phyloP scores from a whole-genome alignment of 2,329 filamentous ascomycete species.

The Pestalotiopsis sp. region DNA sequence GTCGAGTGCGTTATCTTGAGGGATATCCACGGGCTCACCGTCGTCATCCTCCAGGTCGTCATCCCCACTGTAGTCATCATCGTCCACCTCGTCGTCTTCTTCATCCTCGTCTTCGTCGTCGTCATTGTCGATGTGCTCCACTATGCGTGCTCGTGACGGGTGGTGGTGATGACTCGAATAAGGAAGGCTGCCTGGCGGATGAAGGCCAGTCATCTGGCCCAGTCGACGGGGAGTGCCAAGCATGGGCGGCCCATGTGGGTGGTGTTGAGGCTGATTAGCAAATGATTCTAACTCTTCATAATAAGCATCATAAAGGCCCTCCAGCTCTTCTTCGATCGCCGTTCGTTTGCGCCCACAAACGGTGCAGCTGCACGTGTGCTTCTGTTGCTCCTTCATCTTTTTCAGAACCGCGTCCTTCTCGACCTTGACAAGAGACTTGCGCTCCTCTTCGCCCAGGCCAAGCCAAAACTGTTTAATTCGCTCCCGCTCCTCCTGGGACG shows the following conservation, averaged over 20 bases:
- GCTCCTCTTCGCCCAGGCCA: slow-evolving; percentile 88
- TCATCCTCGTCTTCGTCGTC: slow-evolving; percentile 59
- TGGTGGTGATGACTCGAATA: slow-evolving; percentile 70
- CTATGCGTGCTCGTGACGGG: slow-evolving; percentile 75
- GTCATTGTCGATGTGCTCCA: slow-evolving; percentile 64
- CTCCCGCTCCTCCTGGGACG: slow-evolving; percentile 90
- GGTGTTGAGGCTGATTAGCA: slow-evolving; percentile 73
- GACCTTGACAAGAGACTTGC: slow-evolving; percentile 93
- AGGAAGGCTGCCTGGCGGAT: slow-evolving; percentile 60
- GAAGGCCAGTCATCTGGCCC: slow-evolving; percentile 53
- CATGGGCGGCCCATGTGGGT: slow-evolving; percentile 71
- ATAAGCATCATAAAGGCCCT: slow-evolving; percentile 97
- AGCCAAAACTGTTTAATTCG: slow-evolving; percentile 99
- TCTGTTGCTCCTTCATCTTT: slow-evolving; percentile 99
- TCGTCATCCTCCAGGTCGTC: slow-evolving; percentile 50
- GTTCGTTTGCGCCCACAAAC: slow-evolving; percentile 95
- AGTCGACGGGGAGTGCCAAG: slow-evolving; percentile 69
- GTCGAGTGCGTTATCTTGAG: slow-evolving; percentile 72
- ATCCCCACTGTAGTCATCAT: slow-evolving; percentile 50
- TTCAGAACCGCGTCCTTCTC: slow-evolving; percentile 97
- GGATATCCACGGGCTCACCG: slow-evolving; percentile 50
- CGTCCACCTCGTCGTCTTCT: slow-evolving; percentile 47
- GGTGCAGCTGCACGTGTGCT: slow-evolving; percentile 97
- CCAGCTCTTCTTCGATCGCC: slow-evolving; percentile 96
- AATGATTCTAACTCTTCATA: slow-evolving; percentile 98